Conservation (phyloP, 1,284 basidiomycete genomes). For the Rhodotorula sp. region DNA sequence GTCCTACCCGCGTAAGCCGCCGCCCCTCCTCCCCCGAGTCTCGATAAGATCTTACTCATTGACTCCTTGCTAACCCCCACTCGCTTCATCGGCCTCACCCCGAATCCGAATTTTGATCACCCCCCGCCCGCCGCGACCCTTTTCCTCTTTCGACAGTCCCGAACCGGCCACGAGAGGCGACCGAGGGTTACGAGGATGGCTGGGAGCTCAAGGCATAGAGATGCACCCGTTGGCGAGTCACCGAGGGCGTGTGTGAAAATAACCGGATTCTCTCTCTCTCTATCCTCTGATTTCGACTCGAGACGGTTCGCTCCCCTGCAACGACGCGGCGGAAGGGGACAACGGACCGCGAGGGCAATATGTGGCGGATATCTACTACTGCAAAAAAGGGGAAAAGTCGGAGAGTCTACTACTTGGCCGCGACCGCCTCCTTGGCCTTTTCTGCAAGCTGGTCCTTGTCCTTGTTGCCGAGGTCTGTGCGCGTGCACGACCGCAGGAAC, state of each 20-base stretch:
- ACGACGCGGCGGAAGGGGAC: too few relatives aligned
- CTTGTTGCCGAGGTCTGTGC: constrained; percentile 30
- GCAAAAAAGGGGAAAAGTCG: neutral
- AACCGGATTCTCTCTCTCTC: neutral
- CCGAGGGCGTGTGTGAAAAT: neutral
- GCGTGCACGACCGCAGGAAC: neutral
- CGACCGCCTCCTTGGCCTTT: constrained; percentile 25
- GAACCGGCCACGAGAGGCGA: constrained; percentile 38
- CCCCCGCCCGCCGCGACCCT: too few relatives aligned
- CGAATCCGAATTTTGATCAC: too few relatives aligned
- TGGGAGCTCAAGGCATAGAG: constrained; percentile 30
- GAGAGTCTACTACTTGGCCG: constrained; percentile 1
- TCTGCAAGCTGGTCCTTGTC: constrained; percentile 16
- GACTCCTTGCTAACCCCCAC: too few relatives aligned
- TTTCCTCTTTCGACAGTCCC: constrained; percentile 32
- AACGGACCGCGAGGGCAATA: too few relatives aligned
- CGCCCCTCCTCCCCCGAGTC: too few relatives aligned
- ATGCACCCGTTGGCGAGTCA: neutral
- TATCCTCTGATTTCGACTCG: neutral
- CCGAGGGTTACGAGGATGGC: constrained; percentile 42
- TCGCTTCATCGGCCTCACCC: too few relatives aligned
- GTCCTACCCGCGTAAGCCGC: constrained; percentile 69
- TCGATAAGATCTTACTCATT: too few relatives aligned
- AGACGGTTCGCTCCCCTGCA: too few relatives aligned
- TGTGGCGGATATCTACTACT: neutral